Base-by-base conservation (phyloP, 345 rosid species). In the Moricandia arvensis region DNA sequence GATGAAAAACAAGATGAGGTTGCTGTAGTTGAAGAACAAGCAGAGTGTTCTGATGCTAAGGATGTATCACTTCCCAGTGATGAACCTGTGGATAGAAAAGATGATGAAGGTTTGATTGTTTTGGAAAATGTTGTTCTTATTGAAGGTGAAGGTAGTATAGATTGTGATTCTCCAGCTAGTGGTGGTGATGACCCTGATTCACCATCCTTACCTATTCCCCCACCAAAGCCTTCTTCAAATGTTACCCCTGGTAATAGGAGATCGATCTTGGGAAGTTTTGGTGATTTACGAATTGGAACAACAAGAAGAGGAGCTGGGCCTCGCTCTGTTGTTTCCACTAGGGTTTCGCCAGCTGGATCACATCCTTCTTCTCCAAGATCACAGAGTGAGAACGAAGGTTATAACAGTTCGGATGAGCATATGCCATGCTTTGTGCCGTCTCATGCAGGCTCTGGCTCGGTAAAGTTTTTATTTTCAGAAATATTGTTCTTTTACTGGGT, bases 371-470 rank as follows among this genome's bases (percentile, higher is more conserved):
- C 99, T 77, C 99, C 99, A 58, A 87, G 96, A 84, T 90, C 99
- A 71, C 98, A 83, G 64, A 86, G 77, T 82, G 98, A 96, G 69
- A 83, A 68, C 66, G 99, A 96, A 79, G 99, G 99, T 38, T 96
- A 96, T 65, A 96, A 96, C 76, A 96, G 99, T 78, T 95, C 98
- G 33, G 99, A 96, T 90, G 99, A 96, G 84, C 98, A 93, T 81
- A 87, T 75, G 71, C 86, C 97, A 45, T 91, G 89, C 79, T 91
- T 71, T 70, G 87, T 66, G 59, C 87, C 95, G 58, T 87, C 96
- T 11, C 92, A 88, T 79, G 85, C 85, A 70, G 99, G 94, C 79
- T 61, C 80, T 5, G 24, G 55, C 8, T 45, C 53, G 53, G 53
- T 45, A 45, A 79, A 85, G 93, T 84, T 82, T 26, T 49, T 47